phyloP scores from a whole-genome alignment of 495 filamentous ascomycete species.

The Viridothelium virens region DNA sequence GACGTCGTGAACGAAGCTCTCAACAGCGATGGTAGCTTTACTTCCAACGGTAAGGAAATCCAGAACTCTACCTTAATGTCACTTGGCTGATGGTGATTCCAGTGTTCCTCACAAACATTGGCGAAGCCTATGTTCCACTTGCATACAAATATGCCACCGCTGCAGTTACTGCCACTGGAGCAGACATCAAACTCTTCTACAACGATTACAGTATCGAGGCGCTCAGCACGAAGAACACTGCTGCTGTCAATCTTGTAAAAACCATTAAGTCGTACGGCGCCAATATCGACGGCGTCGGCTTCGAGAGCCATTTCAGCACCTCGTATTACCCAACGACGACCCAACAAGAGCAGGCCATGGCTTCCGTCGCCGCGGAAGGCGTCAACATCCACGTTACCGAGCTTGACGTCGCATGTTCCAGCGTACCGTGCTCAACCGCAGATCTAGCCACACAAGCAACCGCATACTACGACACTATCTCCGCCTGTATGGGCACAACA shows the following conservation, averaged over 20 bases:
- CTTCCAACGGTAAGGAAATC: conserved; percentile 20
- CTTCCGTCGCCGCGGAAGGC: conserved; percentile 31
- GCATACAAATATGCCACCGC: conserved; percentile 41
- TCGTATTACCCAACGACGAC: conserved; percentile 40
- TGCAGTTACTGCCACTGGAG: conserved; percentile 42
- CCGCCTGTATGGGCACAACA: conserved; percentile 48
- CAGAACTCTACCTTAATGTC: conserved; percentile 28
- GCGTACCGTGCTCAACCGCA: conserved; percentile 33
- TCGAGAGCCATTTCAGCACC: conserved; percentile 56
- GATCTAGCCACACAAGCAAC: conserved; percentile 49
- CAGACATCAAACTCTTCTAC: conserved; percentile 50
- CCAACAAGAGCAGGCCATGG: conserved; percentile 6
- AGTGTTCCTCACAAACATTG: conserved; percentile 26
- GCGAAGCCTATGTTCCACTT: conserved; percentile 25
- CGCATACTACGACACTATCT: conserved; percentile 50
- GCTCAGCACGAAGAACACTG: conserved; percentile 42
- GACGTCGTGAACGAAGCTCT: conserved; percentile 34
- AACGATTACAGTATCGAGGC: conserved; percentile 61
- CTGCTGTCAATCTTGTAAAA: conserved; percentile 45
- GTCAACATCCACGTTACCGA: conserved; percentile 49
- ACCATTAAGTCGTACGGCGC: conserved; percentile 45
- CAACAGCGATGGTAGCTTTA: conserved; percentile 28
- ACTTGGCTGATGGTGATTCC: conserved; percentile 15
- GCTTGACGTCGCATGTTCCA: conserved; percentile 30
- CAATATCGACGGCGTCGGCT: conserved; percentile 56